phyloP scores from a whole-genome alignment of 257 asterid species.

The Solanum pimpinellifolium region DNA sequence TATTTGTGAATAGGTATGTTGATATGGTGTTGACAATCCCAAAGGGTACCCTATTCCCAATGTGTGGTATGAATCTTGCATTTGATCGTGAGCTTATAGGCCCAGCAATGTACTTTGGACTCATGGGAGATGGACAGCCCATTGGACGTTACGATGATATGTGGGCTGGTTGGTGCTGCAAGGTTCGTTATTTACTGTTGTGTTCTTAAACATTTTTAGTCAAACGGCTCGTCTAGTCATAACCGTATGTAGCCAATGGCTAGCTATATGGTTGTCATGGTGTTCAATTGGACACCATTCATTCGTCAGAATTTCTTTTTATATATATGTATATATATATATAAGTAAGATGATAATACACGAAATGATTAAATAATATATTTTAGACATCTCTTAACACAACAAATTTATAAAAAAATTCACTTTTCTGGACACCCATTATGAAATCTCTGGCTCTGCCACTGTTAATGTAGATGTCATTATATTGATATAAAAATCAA shows the following conservation, averaged over 20 bases:
- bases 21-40: slow-evolving; percentile 90
- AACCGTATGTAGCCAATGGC: background rate
- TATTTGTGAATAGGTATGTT: slow-evolving; percentile 33
- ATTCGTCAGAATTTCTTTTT: no score
- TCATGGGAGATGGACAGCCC: slow-evolving; percentile 96
- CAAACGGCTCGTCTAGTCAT: background rate
- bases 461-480: background rate
- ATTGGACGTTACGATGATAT: slow-evolving; percentile 92
- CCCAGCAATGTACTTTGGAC: slow-evolving; percentile 92
- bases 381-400: background rate
- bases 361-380: background rate
- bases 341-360: background rate
- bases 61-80: slow-evolving; percentile 91
- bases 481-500: background rate
- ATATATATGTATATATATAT: no score
- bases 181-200: slow-evolving; percentile 16
- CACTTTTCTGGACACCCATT: background rate
- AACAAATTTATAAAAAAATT: no score
- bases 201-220: background rate
- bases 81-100: slow-evolving; percentile 87
- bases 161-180: slow-evolving; percentile 98
- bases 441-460: background rate
- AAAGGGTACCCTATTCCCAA: slow-evolving; percentile 81
- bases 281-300: no score
- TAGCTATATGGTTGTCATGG: background rate